These are phyloP conservation scores for Mycosphaerella sp. DNA, from an alignment of 2,329 filamentous ascomycete species.

Conservation along the genomic window DNA sequence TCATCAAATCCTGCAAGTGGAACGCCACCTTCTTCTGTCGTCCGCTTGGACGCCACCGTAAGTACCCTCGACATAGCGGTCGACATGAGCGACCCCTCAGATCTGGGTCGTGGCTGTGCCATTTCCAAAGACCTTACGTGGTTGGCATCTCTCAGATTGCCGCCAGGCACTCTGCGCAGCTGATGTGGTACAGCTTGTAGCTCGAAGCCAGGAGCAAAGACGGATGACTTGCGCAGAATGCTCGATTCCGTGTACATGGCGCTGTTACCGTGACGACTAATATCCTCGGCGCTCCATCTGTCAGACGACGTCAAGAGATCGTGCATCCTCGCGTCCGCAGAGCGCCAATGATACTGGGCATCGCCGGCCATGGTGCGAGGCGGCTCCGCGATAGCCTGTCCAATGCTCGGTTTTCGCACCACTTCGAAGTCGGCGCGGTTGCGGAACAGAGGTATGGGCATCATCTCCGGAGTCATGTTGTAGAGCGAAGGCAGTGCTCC, in stretches of 20 bases:
- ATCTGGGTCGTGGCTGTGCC: slow-evolving; percentile 39
- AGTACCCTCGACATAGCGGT: slow-evolving; percentile 3
- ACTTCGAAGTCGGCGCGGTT: slow-evolving; percentile 11
- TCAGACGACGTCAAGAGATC: slow-evolving; percentile 24
- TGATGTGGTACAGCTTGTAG: slow-evolving; percentile 31
- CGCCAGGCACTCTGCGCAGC: slow-evolving; percentile 45
- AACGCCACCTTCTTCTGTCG: slow-evolving; percentile 18
- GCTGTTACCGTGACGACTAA: slow-evolving; percentile 4
- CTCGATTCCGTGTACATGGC: slow-evolving; percentile 1
- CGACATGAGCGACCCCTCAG: slow-evolving; percentile 31
- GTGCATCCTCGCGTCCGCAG: slow-evolving; percentile 24
- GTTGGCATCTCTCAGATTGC: slow-evolving; percentile 43
- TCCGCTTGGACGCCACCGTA: slow-evolving; percentile 5
- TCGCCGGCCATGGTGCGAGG: slow-evolving; percentile 9
- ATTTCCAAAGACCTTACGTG: slow-evolving; percentile 44
- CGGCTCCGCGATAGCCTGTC: slow-evolving; percentile 2
- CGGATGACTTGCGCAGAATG: slow-evolving; percentile 35
- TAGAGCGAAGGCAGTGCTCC: slow-evolving; percentile 26
- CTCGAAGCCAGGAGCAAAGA: slow-evolving; percentile 38
- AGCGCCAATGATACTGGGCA: slow-evolving; percentile 9
- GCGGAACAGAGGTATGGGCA: slow-evolving; percentile 25
- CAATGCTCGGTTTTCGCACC: slow-evolving; percentile 5
- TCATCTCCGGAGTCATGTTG: slow-evolving; percentile 26
- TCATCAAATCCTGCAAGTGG: slow-evolving; percentile 8
- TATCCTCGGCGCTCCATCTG: slow-evolving; percentile 19